phyloP scores from a whole-genome alignment of 116 monocot species.

The Phalaenopsis hybrid region DNA sequence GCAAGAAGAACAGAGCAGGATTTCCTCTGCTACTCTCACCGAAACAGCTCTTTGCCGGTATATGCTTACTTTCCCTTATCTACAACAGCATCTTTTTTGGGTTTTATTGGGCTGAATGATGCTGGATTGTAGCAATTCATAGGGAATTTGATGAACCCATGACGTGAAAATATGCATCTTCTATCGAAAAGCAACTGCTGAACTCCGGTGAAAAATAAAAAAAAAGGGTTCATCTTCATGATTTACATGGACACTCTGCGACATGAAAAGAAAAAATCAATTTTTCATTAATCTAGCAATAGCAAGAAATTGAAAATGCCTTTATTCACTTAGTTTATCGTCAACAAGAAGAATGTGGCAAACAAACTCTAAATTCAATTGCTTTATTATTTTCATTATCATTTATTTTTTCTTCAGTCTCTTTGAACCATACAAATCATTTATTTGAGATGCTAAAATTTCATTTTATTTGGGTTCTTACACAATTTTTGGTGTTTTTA shows the following conservation, averaged over 20 bases:
- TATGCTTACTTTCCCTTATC: slow-evolving; percentile 4
- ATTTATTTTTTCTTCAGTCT: too few relatives aligned
- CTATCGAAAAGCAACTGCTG: neutral
- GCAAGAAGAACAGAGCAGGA: slow-evolving; percentile 56
- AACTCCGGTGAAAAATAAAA: neutral
- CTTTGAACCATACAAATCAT: too few relatives aligned
- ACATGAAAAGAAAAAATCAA: neutral
- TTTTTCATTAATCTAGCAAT: neutral
- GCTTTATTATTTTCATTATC: too few relatives aligned
- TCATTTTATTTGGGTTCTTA: neutral
- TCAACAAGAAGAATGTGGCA: too few relatives aligned
- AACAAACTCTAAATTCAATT: too few relatives aligned
- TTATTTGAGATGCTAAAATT: neutral
- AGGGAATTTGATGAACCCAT: neutral
- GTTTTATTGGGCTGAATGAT: neutral
- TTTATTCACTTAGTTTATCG: too few relatives aligned
- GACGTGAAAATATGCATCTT: neutral
- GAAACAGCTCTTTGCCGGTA: slow-evolving; percentile 40
- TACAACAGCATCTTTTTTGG: neutral
- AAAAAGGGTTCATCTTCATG: neutral
- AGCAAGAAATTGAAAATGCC: too few relatives aligned
- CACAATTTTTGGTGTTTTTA: neutral
- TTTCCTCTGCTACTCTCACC: slow-evolving; percentile 20
- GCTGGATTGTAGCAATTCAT: neutral
- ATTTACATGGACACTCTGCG: neutral